These are phyloP conservation scores for Saccharomycopsis fodiens DNA, from an alignment of 805 yeast genomes.

Conservation along the genomic window DNA sequence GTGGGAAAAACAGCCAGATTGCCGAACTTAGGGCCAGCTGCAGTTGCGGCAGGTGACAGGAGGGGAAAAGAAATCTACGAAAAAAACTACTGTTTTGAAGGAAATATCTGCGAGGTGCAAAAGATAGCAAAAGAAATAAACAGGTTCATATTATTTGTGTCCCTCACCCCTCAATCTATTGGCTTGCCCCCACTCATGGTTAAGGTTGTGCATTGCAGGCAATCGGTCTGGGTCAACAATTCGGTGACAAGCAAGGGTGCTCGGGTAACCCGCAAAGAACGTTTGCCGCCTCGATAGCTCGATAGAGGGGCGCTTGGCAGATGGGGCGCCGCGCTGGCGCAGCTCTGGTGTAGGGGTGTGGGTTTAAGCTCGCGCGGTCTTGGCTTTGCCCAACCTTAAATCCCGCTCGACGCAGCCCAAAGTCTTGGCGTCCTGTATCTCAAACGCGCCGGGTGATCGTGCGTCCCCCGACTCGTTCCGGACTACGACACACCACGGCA, in stretches of 20 bases:
- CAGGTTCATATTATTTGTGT: too few species aligned
- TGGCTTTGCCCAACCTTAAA: background rate
- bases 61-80: too few species aligned
- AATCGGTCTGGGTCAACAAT: background rate
- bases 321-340: too few species aligned
- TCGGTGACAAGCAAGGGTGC: background rate
- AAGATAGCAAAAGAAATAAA: too few species aligned
- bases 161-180: too few species aligned
- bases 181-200: too few species aligned
- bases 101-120: too few species aligned
- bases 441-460: too few species aligned
- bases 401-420: background rate
- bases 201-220: background rate
- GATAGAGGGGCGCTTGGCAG: too few species aligned
- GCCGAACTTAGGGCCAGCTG: background rate
- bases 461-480: too few species aligned
- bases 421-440: background rate
- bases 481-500: too few species aligned
- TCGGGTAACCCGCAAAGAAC: background rate
- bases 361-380: background rate
- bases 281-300: background rate
- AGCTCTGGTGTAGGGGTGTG: background rate
- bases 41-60: background rate
- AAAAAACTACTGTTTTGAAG: too few species aligned
- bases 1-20: background rate